A percentile compares a stretch with the other conserved stretches of the same genome.
These are phyloP conservation scores for Boletellus ananas DNA, from an alignment of 768 basidiomycete species.

Conservation along the genomic window DNA sequence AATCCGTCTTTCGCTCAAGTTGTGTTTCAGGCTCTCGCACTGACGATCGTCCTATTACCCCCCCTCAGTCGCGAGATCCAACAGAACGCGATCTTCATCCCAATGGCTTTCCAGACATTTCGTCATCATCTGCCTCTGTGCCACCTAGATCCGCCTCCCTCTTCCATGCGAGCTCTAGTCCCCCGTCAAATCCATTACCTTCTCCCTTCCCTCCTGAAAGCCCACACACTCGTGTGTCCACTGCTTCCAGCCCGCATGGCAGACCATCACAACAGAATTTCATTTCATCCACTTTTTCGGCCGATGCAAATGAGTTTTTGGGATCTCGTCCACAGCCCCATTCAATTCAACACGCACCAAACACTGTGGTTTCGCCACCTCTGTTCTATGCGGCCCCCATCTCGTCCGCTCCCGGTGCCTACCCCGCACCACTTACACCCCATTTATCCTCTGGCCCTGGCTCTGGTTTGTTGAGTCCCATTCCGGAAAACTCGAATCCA, in stretches of 20 bases:
- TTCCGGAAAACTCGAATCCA: slow-evolving; percentile 32
- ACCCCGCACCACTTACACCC: slow-evolving; percentile 13
- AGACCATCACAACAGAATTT: slow-evolving; percentile 9
- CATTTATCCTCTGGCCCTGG: slow-evolving; percentile 19
- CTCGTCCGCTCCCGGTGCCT: slow-evolving; percentile 13
- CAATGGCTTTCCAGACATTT: neutral
- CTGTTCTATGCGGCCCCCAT: slow-evolving; percentile 5
- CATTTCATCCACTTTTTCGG: neutral
- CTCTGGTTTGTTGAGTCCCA: slow-evolving; percentile 20
- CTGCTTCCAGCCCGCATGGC: slow-evolving; percentile 5
- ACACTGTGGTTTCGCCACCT: slow-evolving; percentile 14
- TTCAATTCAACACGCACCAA: slow-evolving; percentile 16
- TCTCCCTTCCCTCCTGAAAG: slow-evolving; percentile 22
- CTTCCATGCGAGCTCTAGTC: slow-evolving; percentile 6
- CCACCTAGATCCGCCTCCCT: slow-evolving; percentile 25
- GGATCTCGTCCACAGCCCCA: slow-evolving; percentile 9
- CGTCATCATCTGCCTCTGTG: slow-evolving; percentile 10
- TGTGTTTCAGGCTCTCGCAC: slow-evolving; percentile 6
- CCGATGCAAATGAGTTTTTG: neutral
- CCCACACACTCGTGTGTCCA: neutral
- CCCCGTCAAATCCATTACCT: slow-evolving; percentile 6
- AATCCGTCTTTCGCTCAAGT: neutral
- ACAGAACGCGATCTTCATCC: slow-evolving; percentile 6
- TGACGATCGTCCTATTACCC: slow-evolving; percentile 22
- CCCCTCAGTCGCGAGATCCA: slow-evolving; percentile 15